phyloP scores from a whole-genome alignment of 176 grass and related monocot species.

The Avena sativa region DNA sequence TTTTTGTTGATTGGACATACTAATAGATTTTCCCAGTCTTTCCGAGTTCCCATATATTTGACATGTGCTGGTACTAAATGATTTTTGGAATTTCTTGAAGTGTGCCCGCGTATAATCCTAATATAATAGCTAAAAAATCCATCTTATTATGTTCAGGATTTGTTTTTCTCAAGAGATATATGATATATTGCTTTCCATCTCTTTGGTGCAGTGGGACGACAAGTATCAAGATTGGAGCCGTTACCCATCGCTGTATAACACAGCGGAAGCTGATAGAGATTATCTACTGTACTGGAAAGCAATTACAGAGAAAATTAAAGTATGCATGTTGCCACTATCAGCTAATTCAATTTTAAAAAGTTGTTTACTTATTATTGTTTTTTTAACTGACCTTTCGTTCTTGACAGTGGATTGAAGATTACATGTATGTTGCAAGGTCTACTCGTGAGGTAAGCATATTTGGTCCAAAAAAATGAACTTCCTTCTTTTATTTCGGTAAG shows the following conservation, averaged over 20 bases:
- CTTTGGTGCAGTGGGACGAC: constrained; percentile 8
- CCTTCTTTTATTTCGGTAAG: no score
- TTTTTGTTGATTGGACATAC: background rate
- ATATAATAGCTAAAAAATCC: background rate
- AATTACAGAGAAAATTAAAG: constrained; percentile 7
- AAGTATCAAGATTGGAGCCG: background rate
- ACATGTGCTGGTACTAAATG: background rate
- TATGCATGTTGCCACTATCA: constrained; percentile 14
- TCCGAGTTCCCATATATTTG: background rate
- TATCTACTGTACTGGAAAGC: constrained; percentile 28
- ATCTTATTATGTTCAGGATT: background rate
- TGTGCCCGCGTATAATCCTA: background rate
- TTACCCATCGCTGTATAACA: background rate
- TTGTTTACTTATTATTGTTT: background rate
- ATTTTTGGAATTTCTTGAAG: background rate
- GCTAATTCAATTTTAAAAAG: background rate
- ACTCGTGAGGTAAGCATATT: background rate
- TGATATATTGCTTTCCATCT: constrained; percentile 5
- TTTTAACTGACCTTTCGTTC: background rate
- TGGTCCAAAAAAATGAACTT: background rate
- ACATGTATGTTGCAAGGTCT: background rate
- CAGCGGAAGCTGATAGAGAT: constrained; percentile 11
- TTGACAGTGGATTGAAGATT: constrained; percentile 31
- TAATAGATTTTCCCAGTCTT: background rate
- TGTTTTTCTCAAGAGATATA: constrained; percentile 3